Base-by-base conservation (phyloP, 2,329 filamentous ascomycete genomes). In the Lachnellula subtilissima region DNA sequence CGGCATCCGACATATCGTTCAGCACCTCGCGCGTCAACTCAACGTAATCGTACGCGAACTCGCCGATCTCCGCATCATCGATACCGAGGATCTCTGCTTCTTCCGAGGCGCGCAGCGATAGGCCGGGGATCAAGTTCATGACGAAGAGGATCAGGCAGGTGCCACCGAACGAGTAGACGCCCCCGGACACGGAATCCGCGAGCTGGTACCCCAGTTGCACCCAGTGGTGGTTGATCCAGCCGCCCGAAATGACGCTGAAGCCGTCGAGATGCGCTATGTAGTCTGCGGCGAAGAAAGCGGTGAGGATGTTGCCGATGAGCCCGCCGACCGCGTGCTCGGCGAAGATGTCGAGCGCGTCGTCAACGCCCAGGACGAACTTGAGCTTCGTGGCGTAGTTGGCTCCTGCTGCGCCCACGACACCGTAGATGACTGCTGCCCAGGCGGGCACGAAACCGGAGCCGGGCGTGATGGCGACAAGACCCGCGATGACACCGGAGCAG, bases 21-120 rank as follows among this genome's bases (percentile, higher is more conserved):
- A 57, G 42, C 22, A 57, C 55, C 23, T 46, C 43, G 2, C 43
- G 15, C 19, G 15, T 62, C 94, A 78, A 17, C 77, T 95, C 91
- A 62, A 96, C 68, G 42, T 95, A 96, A 72, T 96, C 91, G 71
- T 96, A 96, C n/a, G 90, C 91, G 71, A 94, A 96, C 76, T 96
- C 91, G 70, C 91, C 91, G 67, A 96, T 90, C 73, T 96, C 91
- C 23, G 88, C 86, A 66, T 96, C 91, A 67, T 96, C 91, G 58
- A 95, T 91, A 63, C 91, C 91, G 45, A 91, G 76, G 51, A 91
- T 85, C 72, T 96, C 91, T 37, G 89, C 87, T 61, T 94, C 87
- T 64, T 90, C 86, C 14, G 76, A 79, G 0, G 85, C 86, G 51
- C 91, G 88, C 46, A 96, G 83, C 55, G 82, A 83, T 40, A 95